Percentiles rank a stretch among this genome's conserved stretches.
Evolutionary conservation across 345 rosid species (phyloP).

Genomic region (Aegle marmelos): DNA sequence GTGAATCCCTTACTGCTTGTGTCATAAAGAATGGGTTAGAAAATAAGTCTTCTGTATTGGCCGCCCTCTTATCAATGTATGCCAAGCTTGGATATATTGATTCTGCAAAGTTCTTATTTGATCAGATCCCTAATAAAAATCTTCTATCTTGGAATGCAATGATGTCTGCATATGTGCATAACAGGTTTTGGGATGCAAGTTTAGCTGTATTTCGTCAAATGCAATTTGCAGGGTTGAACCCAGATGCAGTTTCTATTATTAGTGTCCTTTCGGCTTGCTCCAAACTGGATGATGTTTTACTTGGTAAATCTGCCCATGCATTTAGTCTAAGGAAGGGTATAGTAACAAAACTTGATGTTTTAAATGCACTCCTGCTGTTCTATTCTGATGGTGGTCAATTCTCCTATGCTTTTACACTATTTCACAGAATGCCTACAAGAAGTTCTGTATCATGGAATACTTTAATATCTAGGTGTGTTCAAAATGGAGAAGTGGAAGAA

Average conservation of each 20-base stretch:
- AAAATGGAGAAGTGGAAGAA: conserved; percentile 34
- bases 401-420: conserved; percentile 28
- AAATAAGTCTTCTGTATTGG: conserved; percentile 33
- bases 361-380: conserved; percentile 40
- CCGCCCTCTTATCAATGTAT: conserved; percentile 49
- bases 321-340: conserved; percentile 34
- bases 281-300: conserved; percentile 23
- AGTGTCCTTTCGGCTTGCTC: conserved; percentile 41
- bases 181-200: conserved; percentile 33
- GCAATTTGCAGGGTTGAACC: conserved; percentile 34
- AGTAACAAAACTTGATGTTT: conserved; percentile 28
- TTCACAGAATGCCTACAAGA: conserved; percentile 28
- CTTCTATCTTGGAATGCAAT: conserved; percentile 46
- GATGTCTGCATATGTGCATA: conserved; percentile 42
- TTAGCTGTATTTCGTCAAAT: conserved; percentile 33
- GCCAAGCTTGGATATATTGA: conserved; percentile 35
- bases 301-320: conserved; percentile 46
- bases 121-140: conserved; percentile 26
- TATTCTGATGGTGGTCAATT: conserved; percentile 29
- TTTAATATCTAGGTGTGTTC: conserved; percentile 34
- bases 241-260: conserved; percentile 35
- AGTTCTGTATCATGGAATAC: conserved; percentile 43
- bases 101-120: conserved; percentile 37
- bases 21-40: conserved; percentile 37
- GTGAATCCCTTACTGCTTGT: conserved; percentile 42